Evolutionary conservation across 176 grass and related monocot genomes (phyloP), one percentile per base, ranked within the genome.

Genomic region (Oropetium thomaeum): DNA sequence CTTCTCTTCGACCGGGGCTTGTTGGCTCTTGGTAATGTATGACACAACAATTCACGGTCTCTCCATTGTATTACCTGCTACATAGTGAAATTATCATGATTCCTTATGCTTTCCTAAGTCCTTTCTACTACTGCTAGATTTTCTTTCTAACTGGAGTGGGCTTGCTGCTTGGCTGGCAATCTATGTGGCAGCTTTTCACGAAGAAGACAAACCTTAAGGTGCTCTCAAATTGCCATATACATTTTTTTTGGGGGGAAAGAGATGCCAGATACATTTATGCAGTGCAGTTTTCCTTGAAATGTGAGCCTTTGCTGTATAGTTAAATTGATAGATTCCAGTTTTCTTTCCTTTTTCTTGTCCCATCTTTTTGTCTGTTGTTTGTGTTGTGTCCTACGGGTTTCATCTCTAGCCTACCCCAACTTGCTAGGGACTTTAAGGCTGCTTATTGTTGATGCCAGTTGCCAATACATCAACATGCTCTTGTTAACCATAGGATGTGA

Each of bases 1-100:
- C 88, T 97, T 79, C 91, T 97, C 77, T 97, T 97, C 8, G 94
- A 97, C 57, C 89, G 94, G 81, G 94, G 94, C 39, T 91, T 97
- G 79, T 92, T 97, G 72, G 94, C 94, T 85, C 90, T 97, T 27
- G 94, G 90, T 91, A 97, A 97, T 93, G 94, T 97, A 91, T 86
- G 94, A 78, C 71, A 69, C 55, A 44, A 62, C 35, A 69, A 57
- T 72, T 75, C 70, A 27, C 70, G 57, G 45, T 76, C 71, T 1
- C 58, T 87, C 67, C 58, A 28, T 62, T 89, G 31, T 32, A n/a
- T 58, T 55, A 54, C 22, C 55, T 27, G 9, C 10, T 80, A 70
- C 80, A 45, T 62, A 64, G 57, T 70, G 57, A 49, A 62, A 58
- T 76, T 43, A 70, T 45, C 37, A n/a, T 74, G 43, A 11, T 41